These are phyloP conservation scores for Lippia alba DNA, from an alignment of 305 asterid species.

Conservation along the genomic window DNA sequence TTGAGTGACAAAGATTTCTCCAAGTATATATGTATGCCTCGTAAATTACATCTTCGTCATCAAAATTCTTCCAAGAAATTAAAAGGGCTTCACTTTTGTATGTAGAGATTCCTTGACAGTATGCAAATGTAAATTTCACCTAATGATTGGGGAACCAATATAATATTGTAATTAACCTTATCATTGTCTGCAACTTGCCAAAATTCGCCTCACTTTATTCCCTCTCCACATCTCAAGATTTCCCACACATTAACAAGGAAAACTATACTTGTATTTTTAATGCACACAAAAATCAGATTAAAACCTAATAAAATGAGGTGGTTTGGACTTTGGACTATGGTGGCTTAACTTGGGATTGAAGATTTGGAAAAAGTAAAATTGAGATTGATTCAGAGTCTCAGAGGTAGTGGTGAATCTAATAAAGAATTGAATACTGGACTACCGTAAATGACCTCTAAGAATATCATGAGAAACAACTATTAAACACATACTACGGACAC, in stretches of 20 bases:
- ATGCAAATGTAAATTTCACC: slow-evolving; percentile 42
- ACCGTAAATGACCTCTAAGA: no score
- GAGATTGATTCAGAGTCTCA: no score
- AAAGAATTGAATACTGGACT: no score
- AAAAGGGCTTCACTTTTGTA: slow-evolving; percentile 15
- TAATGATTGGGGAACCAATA: slow-evolving; percentile 40
- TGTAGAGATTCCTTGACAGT: slow-evolving; percentile 33
- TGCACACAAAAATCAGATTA: no score
- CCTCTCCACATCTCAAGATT: slow-evolving; percentile 15
- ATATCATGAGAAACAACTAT: no score
- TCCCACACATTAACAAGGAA: background rate
- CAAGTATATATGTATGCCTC: background rate
- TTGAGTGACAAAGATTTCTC: slow-evolving; percentile 1
- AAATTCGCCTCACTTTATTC: slow-evolving; percentile 8
- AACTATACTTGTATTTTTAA: no score
- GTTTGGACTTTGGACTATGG: no score
- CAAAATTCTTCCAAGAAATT: background rate
- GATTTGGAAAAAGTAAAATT: no score
- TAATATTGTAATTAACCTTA: slow-evolving; percentile 27
- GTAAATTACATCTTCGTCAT: slow-evolving; percentile 11
- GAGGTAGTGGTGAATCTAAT: no score
- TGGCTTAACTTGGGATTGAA: no score
- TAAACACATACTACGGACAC: no score
- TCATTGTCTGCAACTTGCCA: slow-evolving; percentile 34
- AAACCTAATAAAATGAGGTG: no score